Evolutionary conservation across 371 early-diverging fungal genomes (phyloP).

Genomic region (Saksenaea oblongispora): DNA sequence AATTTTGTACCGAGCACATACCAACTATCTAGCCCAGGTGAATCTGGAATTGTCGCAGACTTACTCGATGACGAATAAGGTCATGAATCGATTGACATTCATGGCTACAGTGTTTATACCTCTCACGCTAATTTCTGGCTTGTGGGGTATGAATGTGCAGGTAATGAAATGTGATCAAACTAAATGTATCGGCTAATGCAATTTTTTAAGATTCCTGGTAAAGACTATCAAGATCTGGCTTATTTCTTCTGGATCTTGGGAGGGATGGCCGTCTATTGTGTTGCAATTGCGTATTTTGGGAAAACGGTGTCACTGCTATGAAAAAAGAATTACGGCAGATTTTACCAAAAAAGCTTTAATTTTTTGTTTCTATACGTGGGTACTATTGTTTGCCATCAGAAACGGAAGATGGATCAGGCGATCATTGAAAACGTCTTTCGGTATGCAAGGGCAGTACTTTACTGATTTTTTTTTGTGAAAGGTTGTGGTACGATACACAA

Average conservation of each 20-base stretch:
- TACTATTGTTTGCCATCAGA: neutral
- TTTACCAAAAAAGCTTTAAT: neutral
- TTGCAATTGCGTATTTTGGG: constrained; percentile 26
- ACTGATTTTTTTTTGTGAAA: neutral
- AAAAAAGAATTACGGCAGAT: neutral
- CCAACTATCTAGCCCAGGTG: constrained; percentile 84
- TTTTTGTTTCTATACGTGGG: constrained; percentile 8
- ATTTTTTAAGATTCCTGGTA: constrained; percentile 64
- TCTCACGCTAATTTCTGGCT: constrained; percentile 81
- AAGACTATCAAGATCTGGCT: constrained; percentile 50
- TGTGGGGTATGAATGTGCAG: constrained; percentile 62
- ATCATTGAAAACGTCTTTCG: neutral
- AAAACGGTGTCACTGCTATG: constrained; percentile 22
- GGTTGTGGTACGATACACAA: neutral
- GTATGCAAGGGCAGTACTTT: neutral
- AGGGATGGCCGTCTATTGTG: constrained; percentile 45
- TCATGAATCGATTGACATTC: constrained; percentile 82
- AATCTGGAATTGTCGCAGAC: constrained; percentile 79
- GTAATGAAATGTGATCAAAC: constrained; percentile 7
- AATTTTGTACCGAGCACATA: constrained; percentile 77
- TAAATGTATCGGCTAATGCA: neutral
- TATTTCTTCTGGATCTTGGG: constrained; percentile 80
- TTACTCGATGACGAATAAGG: constrained; percentile 75
- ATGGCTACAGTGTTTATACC: constrained; percentile 84
- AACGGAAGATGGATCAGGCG: constrained; percentile 1